Evolutionary conservation across 305 asterid genomes (phyloP).

Genomic region (Stenogyne calaminthoides): DNA sequence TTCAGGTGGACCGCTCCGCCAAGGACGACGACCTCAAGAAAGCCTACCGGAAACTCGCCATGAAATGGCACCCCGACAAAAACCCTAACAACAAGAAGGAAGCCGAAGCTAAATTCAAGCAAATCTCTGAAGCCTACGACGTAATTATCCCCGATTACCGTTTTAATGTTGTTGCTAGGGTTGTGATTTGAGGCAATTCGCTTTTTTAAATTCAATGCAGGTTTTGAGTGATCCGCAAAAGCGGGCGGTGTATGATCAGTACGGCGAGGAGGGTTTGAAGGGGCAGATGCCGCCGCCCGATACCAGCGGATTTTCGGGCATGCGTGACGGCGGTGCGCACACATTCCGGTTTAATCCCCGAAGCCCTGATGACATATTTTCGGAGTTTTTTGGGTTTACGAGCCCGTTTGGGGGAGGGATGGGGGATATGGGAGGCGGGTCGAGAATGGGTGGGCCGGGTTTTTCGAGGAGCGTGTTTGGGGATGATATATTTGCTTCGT

Average conservation of each 20-base stretch:
- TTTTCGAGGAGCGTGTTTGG: constrained; percentile 57
- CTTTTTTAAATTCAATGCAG: constrained; percentile 36
- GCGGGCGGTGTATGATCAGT: constrained; percentile 77
- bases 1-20: constrained; percentile 76
- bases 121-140: constrained; percentile 89
- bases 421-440: constrained; percentile 70
- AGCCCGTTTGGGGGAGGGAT: constrained; percentile 72
- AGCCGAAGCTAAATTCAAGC: constrained; percentile 89
- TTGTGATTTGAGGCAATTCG: constrained; percentile 17
- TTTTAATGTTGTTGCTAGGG: neutral
- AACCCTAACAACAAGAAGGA: constrained; percentile 80
- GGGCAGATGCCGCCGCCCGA: constrained; percentile 79
- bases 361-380: constrained; percentile 74
- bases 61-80: constrained; percentile 92
- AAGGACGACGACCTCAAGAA: constrained; percentile 86
- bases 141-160: constrained; percentile 35
- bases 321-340: constrained; percentile 52
- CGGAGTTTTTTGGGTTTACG: constrained; percentile 67
- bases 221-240: constrained; percentile 85
- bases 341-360: constrained; percentile 79
- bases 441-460: constrained; percentile 44
- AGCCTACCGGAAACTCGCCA: constrained; percentile 84
- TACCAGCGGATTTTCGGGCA: constrained; percentile 55
- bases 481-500: constrained; percentile 61
- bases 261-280: constrained; percentile 83